Base-by-base conservation (phyloP, 1,284 basidiomycete species). In the Papiliotrema fonsecae region DNA sequence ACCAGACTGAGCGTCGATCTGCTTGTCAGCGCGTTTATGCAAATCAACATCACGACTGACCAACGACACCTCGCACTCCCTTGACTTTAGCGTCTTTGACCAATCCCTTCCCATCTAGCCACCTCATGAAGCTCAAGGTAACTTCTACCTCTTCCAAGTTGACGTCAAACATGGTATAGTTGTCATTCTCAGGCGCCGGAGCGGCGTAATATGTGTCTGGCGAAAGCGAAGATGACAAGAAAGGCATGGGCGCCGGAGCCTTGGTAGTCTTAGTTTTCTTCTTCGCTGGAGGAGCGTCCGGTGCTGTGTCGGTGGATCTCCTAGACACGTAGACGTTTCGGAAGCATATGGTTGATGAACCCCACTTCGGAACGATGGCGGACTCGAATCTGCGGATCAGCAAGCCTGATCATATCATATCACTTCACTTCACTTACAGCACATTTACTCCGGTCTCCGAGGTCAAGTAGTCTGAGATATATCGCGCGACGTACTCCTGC, bases 341-440 rank as follows among this genome's bases (percentile, higher is more conserved):
- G 79, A 98, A 96, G 1, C 90, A 91, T 54, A 98, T 88, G 19
- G 86, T 84, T 14, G 89, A 93, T 62, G 94, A 89, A 53, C 89
- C 89, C 91, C 94, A 97, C 69, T 92, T 92, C 3, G 94, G 94
- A 4, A 98, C 92, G 60, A 98, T 93, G 25, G 96, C 96, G 6
- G 88, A 92, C 73, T 97, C 94, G 69, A 97, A 98, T 44, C 70
- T 73, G 43, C 16, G 34, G 10, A 47, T 54, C 21, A 52, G 44
- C 21, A 45, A 18, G 27, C 10, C 18, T 26, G 13, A 39, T 27
- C 14, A 37, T 19, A 40, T 34, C 35, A 36, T 34, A 25, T 28
- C 31, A 27, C 9, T 10, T 19, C 1, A 21, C 16, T 27, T 1
- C 26, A 54, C 69, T 58, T 47, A 74, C 66, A 96, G 88, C 58